Evolutionary conservation across 306 rosid species (phyloP).

Genomic region (Coriaria nepalensis): DNA sequence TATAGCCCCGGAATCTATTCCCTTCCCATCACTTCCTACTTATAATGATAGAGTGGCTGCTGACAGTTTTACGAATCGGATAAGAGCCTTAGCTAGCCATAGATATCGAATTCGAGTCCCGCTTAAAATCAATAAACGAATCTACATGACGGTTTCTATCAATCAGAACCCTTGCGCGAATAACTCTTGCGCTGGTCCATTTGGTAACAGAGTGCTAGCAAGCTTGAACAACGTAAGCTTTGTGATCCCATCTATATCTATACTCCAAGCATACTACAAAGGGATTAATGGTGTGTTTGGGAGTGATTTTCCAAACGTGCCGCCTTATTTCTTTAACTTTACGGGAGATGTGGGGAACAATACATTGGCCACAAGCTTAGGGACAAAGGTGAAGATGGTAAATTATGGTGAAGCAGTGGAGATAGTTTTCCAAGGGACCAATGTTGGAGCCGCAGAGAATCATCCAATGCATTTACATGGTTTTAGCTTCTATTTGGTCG

Average conservation of each 20-base stretch:
- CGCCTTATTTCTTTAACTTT: slow-evolving; percentile 20
- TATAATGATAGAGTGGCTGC: slow-evolving; percentile 6
- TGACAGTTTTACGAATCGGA: slow-evolving; percentile 6
- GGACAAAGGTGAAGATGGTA: slow-evolving; percentile 15
- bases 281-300: slow-evolving; percentile 19
- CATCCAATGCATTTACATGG: slow-evolving; percentile 48
- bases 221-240: slow-evolving; percentile 30
- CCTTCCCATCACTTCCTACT: background rate
- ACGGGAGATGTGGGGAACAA: slow-evolving; percentile 21
- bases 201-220: slow-evolving; percentile 10
- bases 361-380: slow-evolving; percentile 12
- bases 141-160: slow-evolving; percentile 18
- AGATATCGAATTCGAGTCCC: slow-evolving; percentile 24
- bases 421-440: slow-evolving; percentile 34
- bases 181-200: slow-evolving; percentile 15
- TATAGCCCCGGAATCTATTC: background rate
- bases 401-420: slow-evolving; percentile 24
- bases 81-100: slow-evolving; percentile 20
- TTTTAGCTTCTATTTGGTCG: slow-evolving; percentile 26
- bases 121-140: slow-evolving; percentile 2
- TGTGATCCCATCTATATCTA: slow-evolving; percentile 7
- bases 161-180: slow-evolving; percentile 16
- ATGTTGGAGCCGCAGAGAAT: slow-evolving; percentile 21
- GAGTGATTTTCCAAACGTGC: slow-evolving; percentile 17
- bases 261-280: slow-evolving; percentile 27